Base-by-base conservation (phyloP, 169 alveolate genomes). In the Cyclospora cayetanensis region DNA sequence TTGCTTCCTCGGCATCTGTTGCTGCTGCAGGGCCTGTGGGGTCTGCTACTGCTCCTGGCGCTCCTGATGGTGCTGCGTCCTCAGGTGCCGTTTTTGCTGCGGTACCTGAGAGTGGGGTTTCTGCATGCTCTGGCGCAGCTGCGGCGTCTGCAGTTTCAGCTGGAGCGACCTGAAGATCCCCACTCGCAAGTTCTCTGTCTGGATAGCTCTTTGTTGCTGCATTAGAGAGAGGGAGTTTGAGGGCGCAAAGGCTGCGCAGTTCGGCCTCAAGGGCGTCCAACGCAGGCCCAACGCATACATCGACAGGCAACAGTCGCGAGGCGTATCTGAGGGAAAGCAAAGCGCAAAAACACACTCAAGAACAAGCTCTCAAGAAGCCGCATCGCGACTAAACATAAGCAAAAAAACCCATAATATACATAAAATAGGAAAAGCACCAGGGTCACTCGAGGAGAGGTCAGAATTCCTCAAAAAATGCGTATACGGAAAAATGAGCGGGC, bases 301-400 rank as follows among this genome's bases (percentile, higher is more conserved):
- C 90, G 25, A 82, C 74, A 3, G 90, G 90, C 31, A 82, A 11
- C 2, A 82, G 4, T 22, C 90, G 90, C 1, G 77, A 52, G 1
- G 37, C 66, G 55, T 82, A 55, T 29, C 90, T 82, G 60, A 9
- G 34, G 15, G 42, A 4, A 77, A 25, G 25, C 41, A 39, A 0
- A 39, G 46, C 25, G 11, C 12, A 5, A 4, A 41, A 41, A 77
- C 41, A 1, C 31, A 20, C 4, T 3, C 34, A 74, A 39, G 1
- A 7, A 1, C 15, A 2, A 66, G 5, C 4, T 12, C 4, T 55
- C 20, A 5, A 55, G 20, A 55, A n/a, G 25, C 25, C 20, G 25
- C 25, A 55, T 2, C 70, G 3, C 25, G 35, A n/a, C 18, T 12
- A 55, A n/a, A 55, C 25, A 5, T 55, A 55, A n/a, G 20, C 20